Base-by-base conservation (phyloP, 768 basidiomycete species). In the Panus rudis region DNA sequence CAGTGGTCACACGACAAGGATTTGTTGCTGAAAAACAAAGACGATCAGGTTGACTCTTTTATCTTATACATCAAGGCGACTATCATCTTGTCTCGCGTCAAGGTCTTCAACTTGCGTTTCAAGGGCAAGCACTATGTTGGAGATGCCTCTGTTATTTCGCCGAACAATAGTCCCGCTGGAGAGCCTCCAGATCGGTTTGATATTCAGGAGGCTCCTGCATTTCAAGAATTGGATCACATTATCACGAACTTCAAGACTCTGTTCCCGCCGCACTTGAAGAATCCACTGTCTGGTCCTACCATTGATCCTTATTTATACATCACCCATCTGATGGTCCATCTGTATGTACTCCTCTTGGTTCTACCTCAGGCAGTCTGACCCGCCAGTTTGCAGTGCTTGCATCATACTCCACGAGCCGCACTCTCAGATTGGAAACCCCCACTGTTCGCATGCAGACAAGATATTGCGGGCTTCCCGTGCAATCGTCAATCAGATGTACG, bases 321-420 rank as follows among this genome's bases (percentile, higher is more conserved):
- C 8, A 27, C 50, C 3, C 45, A 55, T 17, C 41, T 56, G 54
- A 35, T 35, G n/a, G n/a, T 20, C n/a, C 39, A 43, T 50, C 22
- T 50, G 49, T 50, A 23, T 8, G 49, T 43, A 5, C 8, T 16
- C 2, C 20, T 16, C 20, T 11, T 34, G 6, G 13, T 4, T 41
- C 33, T 8, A 17, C n/a, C 21, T 35, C 8, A 17, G 13, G 17
- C 14, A 13, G 5, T 19, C 6, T 42, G 35, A 17, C 25, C 4
- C 21, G 13, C 12, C 34, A 16, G 33, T 28, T 6, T 25, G 23
- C 16, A 89, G 86, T 6, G 74, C 81, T 4, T 74, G 64, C 16
- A 80, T 89, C 41, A 64, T 86, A 16, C 63, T 89, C 26, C 86
- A 88, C 51, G 86, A 89, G 48, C 82, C 84, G 2, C 84, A 87